Conservation (phyloP, 257 asterid species). For the Oldenlandia corymbosa region DNA sequence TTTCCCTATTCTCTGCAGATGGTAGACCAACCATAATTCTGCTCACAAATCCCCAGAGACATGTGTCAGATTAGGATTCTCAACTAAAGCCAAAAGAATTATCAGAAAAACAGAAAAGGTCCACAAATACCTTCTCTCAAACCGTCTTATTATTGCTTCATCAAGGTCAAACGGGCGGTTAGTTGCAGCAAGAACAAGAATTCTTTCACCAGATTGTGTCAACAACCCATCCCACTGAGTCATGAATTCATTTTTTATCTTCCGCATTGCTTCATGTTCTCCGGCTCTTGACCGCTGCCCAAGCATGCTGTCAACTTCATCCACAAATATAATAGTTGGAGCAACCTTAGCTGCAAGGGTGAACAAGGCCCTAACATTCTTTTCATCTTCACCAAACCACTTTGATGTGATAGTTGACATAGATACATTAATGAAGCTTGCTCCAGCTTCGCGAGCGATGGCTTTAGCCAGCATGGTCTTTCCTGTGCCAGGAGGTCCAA, state of each 20-base stretch:
- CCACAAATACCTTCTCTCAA: conserved; percentile 62
- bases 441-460: conserved; percentile 85
- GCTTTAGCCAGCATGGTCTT: conserved; percentile 94
- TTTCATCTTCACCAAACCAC: conserved; percentile 96
- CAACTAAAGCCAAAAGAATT: not conserved
- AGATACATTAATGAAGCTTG: conserved; percentile 77
- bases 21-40: conserved; percentile 91
- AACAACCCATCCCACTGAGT: conserved; percentile 82
- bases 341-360: conserved; percentile 82
- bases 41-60: conserved; percentile 1
- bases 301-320: conserved; percentile 93
- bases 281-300: conserved; percentile 73
- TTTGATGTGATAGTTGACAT: conserved; percentile 83
- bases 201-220: conserved; percentile 67
- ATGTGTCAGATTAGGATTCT: not conserved
- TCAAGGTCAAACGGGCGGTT: conserved; percentile 91
- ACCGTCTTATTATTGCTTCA: conserved; percentile 86
- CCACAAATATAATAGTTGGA: conserved; percentile 86
- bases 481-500: conserved; percentile 94
- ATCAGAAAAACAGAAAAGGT: not conserved
- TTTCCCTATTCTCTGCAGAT: conserved; percentile 58
- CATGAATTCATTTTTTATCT: conserved; percentile 90
- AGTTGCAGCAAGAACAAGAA: conserved; percentile 88
- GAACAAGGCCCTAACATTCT: conserved; percentile 78
- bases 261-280: conserved; percentile 90